A percentile compares a stretch with the other conserved stretches of the same genome.
These are phyloP conservation scores for Elaeis guineensis DNA, from an alignment of 176 grass and related monocot species.

Conservation along the genomic window DNA sequence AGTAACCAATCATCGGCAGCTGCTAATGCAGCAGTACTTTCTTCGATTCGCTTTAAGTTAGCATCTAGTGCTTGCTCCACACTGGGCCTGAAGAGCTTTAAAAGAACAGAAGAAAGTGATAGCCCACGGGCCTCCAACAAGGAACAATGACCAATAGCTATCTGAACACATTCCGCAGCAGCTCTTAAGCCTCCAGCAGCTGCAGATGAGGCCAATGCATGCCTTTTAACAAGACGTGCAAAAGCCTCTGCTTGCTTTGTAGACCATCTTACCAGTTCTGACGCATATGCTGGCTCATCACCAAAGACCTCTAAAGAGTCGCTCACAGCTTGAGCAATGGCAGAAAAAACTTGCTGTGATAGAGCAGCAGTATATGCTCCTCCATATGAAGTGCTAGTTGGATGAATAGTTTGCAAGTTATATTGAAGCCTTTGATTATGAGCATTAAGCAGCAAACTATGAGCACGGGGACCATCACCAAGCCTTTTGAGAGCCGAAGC, in stretches of 20 bases:
- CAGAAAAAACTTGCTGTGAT: slow-evolving; percentile 87
- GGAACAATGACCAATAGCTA: slow-evolving; percentile 84
- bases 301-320: slow-evolving; percentile 93
- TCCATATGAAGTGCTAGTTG: slow-evolving; percentile 86
- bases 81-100: slow-evolving; percentile 77
- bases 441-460: slow-evolving; percentile 75
- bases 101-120: slow-evolving; percentile 69
- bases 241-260: slow-evolving; percentile 70
- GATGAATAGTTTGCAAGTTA: slow-evolving; percentile 91
- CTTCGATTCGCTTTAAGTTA: slow-evolving; percentile 90
- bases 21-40: slow-evolving; percentile 81
- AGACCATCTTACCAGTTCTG: slow-evolving; percentile 90
- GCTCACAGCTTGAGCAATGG: slow-evolving; percentile 76
- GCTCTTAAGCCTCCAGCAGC: slow-evolving; percentile 89
- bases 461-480: slow-evolving; percentile 87
- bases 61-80: slow-evolving; percentile 89
- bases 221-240: slow-evolving; percentile 73
- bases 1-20: slow-evolving; percentile 86
- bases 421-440: slow-evolving; percentile 91
- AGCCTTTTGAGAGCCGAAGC: slow-evolving; percentile 95
- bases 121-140: slow-evolving; percentile 78
- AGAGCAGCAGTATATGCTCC: slow-evolving; percentile 89
- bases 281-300: slow-evolving; percentile 71
- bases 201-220: slow-evolving; percentile 84
- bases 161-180: slow-evolving; percentile 91